Evolutionary conservation across 495 filamentous ascomycete genomes (phyloP).

Genomic region (Talaromyces nanjingensis): DNA sequence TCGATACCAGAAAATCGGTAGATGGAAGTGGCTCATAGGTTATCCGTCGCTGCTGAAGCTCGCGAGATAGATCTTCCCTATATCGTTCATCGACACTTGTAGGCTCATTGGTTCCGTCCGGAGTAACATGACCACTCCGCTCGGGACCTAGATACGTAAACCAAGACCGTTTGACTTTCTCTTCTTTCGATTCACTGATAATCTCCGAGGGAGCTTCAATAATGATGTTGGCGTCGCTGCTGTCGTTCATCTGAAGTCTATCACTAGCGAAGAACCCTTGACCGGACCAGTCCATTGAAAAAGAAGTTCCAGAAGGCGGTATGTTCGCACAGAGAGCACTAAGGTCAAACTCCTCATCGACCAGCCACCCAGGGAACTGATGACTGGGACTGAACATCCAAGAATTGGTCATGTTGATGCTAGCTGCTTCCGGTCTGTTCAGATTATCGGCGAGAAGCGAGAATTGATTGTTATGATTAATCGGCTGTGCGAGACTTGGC

Average conservation of each 20-base stretch:
- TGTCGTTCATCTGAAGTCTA: background rate
- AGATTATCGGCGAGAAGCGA: background rate
- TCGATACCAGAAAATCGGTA: constrained; percentile 12
- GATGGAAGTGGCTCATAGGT: constrained; percentile 21
- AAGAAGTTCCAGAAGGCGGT: constrained; percentile 4
- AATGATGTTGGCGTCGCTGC: background rate
- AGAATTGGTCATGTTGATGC: background rate
- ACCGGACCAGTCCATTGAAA: background rate
- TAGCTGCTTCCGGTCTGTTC: background rate
- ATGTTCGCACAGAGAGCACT: constrained; percentile 17
- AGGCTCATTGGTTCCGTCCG: background rate
- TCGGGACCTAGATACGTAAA: constrained; percentile 2
- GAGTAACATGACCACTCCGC: background rate
- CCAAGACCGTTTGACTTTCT: background rate
- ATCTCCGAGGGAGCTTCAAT: background rate
- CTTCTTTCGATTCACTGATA: background rate
- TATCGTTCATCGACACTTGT: constrained; percentile 19
- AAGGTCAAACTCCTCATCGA: constrained; percentile 19
- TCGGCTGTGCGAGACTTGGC: background rate
- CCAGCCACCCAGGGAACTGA: constrained; percentile 16
- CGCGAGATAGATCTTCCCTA: constrained; percentile 20
- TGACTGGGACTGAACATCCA: constrained; percentile 10
- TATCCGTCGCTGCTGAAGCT: constrained; percentile 16
- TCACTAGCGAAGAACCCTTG: background rate
- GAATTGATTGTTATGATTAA: background rate